phyloP scores from a whole-genome alignment of 495 filamentous ascomycete genomes.

The Jackrogersella multiformis region DNA sequence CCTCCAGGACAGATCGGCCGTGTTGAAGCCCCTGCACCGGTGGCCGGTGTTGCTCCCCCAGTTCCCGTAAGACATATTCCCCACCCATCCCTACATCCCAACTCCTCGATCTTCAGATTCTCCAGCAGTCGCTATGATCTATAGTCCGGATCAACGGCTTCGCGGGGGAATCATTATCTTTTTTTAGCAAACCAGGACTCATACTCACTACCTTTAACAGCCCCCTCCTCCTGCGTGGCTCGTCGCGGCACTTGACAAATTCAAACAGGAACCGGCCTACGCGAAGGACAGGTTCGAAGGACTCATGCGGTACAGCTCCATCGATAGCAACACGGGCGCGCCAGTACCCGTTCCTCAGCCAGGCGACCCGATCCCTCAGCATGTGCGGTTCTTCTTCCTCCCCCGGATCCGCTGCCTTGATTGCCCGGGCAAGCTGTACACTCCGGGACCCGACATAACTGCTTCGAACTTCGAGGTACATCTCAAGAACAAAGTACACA shows the following conservation, averaged over 20 bases:
- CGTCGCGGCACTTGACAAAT: conserved; percentile 65
- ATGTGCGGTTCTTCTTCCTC: conserved; percentile 76
- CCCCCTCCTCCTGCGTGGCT: conserved; percentile 88
- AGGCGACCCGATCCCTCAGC: conserved; percentile 56
- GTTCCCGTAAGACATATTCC: conserved; percentile 63
- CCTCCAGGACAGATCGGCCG: conserved; percentile 67
- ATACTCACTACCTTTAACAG: conserved; percentile 56
- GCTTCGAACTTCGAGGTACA: conserved; percentile 92
- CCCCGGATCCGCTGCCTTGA: conserved; percentile 90
- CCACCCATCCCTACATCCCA: conserved; percentile 30
- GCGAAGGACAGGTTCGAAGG: conserved; percentile 84
- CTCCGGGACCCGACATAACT: conserved; percentile 80
- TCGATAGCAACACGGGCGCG: conserved; percentile 71
- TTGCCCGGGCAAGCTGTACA: conserved; percentile 94
- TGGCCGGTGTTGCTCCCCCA: conserved; percentile 60
- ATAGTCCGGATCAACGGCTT: conserved; percentile 35
- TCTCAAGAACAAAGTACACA: conserved; percentile 81
- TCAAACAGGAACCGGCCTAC: conserved; percentile 64
- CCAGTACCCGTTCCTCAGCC: conserved; percentile 59
- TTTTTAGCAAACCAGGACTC: conserved; percentile 24
- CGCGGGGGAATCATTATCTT: conserved; percentile 24
- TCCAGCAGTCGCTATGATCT: conserved; percentile 47
- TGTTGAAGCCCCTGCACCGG: conserved; percentile 69
- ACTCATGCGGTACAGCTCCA: conserved; percentile 83
- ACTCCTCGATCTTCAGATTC: conserved; percentile 36